Conservation (phyloP, 1,284 basidiomycete species). For the Boletus smithii region DNA sequence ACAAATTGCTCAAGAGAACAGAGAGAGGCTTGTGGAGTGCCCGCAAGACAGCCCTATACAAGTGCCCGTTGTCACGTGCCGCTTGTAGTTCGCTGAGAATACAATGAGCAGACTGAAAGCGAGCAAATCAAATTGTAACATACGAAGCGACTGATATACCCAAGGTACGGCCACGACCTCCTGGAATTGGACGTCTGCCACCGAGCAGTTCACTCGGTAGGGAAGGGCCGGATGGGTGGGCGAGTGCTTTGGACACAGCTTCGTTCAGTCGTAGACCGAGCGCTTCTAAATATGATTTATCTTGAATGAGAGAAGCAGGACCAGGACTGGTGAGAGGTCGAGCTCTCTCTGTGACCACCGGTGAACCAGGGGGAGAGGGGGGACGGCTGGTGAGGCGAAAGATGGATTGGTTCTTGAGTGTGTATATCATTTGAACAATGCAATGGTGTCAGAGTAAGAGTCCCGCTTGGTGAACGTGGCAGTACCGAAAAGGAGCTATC, state of each 20-base stretch:
- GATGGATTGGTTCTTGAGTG: slow-evolving; percentile 63
- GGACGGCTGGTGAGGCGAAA: slow-evolving; percentile 64
- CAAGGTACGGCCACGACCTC: slow-evolving; percentile 62
- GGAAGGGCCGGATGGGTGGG: slow-evolving; percentile 56
- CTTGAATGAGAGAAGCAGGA: slow-evolving; percentile 57
- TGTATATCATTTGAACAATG: slow-evolving; percentile 50
- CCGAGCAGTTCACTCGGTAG: slow-evolving; percentile 48
- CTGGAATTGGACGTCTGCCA: slow-evolving; percentile 66
- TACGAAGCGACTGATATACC: slow-evolving; percentile 68
- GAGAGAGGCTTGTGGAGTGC: slow-evolving; percentile 72
- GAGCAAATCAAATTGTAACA: slow-evolving; percentile 30
- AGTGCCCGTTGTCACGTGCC: slow-evolving; percentile 56
- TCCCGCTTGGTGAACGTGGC: slow-evolving; percentile 19
- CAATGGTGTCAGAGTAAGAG: slow-evolving; percentile 16
- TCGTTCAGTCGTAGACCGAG: slow-evolving; percentile 74
- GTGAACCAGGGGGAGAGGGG: slow-evolving; percentile 41
- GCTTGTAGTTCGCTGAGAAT: slow-evolving; percentile 63
- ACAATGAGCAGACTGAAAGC: slow-evolving; percentile 7
- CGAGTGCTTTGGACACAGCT: slow-evolving; percentile 71
- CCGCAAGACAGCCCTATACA: slow-evolving; percentile 67
- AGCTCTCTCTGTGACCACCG: slow-evolving; percentile 40
- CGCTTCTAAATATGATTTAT: slow-evolving; percentile 74
- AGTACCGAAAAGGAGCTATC: slow-evolving; percentile 53
- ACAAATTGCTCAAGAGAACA: slow-evolving; percentile 67
- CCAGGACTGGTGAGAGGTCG: slow-evolving; percentile 50